These are phyloP conservation scores for Pezicula neosporulosa DNA, from an alignment of 2,329 filamentous ascomycete species.

Conservation along the genomic window DNA sequence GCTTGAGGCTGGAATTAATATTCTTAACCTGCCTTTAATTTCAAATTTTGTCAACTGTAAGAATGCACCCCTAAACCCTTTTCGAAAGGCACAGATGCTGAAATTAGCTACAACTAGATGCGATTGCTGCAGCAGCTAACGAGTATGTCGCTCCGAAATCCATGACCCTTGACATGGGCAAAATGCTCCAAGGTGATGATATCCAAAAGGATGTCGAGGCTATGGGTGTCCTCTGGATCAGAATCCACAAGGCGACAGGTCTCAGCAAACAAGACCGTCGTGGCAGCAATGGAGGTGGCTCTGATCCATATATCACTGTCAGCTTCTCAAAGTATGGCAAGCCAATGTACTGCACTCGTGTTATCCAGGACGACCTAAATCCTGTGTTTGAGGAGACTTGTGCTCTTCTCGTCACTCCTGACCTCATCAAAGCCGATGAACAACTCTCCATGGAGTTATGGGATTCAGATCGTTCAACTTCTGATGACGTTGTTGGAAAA, in stretches of 20 bases:
- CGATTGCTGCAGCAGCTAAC: slow-evolving; percentile 66
- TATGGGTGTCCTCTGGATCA: slow-evolving; percentile 85
- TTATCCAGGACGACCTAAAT: slow-evolving; percentile 92
- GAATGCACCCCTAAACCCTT: not conserved
- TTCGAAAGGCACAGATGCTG: not conserved
- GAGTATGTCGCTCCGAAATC: slow-evolving; percentile 96
- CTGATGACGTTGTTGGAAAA: slow-evolving; percentile 94
- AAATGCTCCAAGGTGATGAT: slow-evolving; percentile 86
- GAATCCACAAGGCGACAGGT: slow-evolving; percentile 82
- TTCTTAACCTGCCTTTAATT: slow-evolving; percentile 87
- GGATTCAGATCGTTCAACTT: slow-evolving; percentile 90
- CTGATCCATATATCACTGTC: slow-evolving; percentile 92
- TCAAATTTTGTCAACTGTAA: slow-evolving; percentile 88
- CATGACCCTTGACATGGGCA: slow-evolving; percentile 86
- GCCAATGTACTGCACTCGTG: slow-evolving; percentile 94
- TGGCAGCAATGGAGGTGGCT: slow-evolving; percentile 81
- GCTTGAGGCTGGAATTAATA: slow-evolving; percentile 85
- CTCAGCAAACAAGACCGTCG: slow-evolving; percentile 88
- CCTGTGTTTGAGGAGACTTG: slow-evolving; percentile 89
- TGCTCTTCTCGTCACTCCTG: slow-evolving; percentile 80
- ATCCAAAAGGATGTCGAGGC: slow-evolving; percentile 87
- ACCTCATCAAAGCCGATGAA: slow-evolving; percentile 90
- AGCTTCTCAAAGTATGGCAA: slow-evolving; percentile 96
- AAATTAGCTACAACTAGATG: slow-evolving; percentile 1
- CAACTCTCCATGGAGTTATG: slow-evolving; percentile 91